Base-by-base conservation (phyloP, 208 protist species). In the Trypanosoma boissoni region DNA sequence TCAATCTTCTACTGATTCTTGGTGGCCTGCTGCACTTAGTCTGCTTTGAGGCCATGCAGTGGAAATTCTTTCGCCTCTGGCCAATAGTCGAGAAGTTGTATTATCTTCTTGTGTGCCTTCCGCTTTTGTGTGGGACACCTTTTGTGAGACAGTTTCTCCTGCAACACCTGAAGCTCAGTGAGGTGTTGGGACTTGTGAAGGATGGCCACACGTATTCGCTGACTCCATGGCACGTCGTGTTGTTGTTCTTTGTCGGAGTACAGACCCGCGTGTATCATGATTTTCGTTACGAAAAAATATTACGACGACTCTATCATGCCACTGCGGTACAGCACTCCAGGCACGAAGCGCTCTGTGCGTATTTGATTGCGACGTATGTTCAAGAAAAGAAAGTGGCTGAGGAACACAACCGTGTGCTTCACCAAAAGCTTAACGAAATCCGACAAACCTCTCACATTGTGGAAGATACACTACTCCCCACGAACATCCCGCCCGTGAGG, bases 231-330 rank as follows among this genome's bases (percentile, higher is more conserved):
- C 61, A 70, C 26, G 41, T 74, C 6, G 6, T 60, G 20, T 55
- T 78, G 37, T 43, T 78, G 7, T 66, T 74, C 48, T 37, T 45
- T 27, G 61, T 78, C 10, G 29, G 51, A 21, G n/a, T 74, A 32
- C 72, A 78, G 44, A 71, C 72, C 9, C 56, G 61, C 4, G 39
- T 78, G 32, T 78, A 74, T 23, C 50, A 53, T 34, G 67, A 73
- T 23, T 78, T 74, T 34, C 42, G 60, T 14, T 78, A 64, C 32
- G 43, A 24, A 12, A 60, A 45, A 7, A 7, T 78, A 3, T 21
- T 78, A 14, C 57, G 58, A 21, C 53, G 52, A 2, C 37, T 74
- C 14, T 66, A 71, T 48, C 2, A 28, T 12, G 42, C 16, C 1
- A 60, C 56, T 1, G 31, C 21, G 18, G 31, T 14, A 27, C 62